phyloP scores from a whole-genome alignment of 2,329 filamentous ascomycete genomes.

The Xylariaceae sp. region DNA sequence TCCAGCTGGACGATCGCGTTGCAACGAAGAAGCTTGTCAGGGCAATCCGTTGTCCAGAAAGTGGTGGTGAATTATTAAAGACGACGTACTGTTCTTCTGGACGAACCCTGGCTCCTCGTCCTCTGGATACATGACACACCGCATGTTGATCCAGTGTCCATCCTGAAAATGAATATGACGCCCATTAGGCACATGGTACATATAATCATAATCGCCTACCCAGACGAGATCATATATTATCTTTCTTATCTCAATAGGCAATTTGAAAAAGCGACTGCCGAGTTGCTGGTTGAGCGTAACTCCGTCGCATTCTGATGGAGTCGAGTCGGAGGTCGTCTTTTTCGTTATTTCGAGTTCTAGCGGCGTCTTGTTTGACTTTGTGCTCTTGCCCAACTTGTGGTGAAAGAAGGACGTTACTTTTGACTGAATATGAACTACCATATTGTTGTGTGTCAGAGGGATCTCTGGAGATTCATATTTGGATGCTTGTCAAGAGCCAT shows the following conservation, averaged over 20 bases:
- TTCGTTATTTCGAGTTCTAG: slow-evolving; percentile 8
- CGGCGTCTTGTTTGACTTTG: slow-evolving; percentile 16
- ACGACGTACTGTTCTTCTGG: slow-evolving; percentile 30
- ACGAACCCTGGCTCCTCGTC: slow-evolving; percentile 33
- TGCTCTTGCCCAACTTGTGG: slow-evolving; percentile 25
- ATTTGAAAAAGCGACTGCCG: slow-evolving; percentile 35
- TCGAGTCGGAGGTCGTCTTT: neutral
- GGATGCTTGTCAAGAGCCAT: no score
- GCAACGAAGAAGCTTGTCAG: no score
- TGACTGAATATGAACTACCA: slow-evolving; percentile 28
- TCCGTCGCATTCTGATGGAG: no score
- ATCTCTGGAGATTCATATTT: no score
- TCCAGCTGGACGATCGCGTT: no score
- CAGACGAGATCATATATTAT: slow-evolving; percentile 36
- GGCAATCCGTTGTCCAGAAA: no score
- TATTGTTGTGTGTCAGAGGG: slow-evolving; percentile 10
- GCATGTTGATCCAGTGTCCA: slow-evolving; percentile 34
- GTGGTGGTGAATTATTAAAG: neutral
- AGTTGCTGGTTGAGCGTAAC: slow-evolving; percentile 25
- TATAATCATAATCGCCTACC: slow-evolving; percentile 29
- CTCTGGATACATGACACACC: slow-evolving; percentile 35
- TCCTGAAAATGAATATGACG: slow-evolving; percentile 34
- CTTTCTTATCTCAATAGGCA: slow-evolving; percentile 40
- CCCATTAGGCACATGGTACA: slow-evolving; percentile 31
- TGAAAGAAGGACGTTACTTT: slow-evolving; percentile 32